Percentiles rank a stretch among this genome's conserved stretches.
These are phyloP conservation scores for Ogataea haglerorum DNA, from an alignment of 805 yeast genomes.

Conservation along the genomic window DNA sequence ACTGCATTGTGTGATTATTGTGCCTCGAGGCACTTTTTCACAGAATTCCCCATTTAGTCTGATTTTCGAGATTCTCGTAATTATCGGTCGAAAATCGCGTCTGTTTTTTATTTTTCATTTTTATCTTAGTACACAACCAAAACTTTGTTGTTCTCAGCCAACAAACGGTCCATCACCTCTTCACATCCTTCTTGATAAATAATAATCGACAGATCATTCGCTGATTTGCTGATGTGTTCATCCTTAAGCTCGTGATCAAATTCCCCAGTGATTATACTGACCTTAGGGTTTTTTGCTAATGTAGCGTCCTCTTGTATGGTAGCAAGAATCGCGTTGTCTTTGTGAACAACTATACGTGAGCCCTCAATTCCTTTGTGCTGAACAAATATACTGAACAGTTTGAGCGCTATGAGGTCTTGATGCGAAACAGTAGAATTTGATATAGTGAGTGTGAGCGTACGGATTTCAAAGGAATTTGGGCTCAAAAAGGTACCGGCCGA, in stretches of 20 bases:
- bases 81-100: conserved; percentile 10
- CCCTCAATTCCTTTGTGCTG: conserved; percentile 17
- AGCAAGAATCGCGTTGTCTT: conserved; percentile 8
- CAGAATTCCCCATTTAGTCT: neutral
- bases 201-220: conserved; percentile 25
- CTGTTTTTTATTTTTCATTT: too few species aligned
- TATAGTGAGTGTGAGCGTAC: conserved; percentile 23
- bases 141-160: conserved; percentile 24
- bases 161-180: conserved; percentile 16
- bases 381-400: conserved; percentile 24
- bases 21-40: neutral
- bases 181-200: conserved; percentile 13
- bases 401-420: conserved; percentile 24
- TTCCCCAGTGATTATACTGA: conserved; percentile 4
- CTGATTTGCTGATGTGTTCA: neutral
- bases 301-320: conserved; percentile 7
- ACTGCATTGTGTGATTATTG: too few species aligned
- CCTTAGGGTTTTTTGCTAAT: conserved; percentile 11
- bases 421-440: conserved; percentile 15
- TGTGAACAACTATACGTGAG: conserved; percentile 12
- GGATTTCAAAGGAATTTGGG: conserved; percentile 28
- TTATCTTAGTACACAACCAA: conserved; percentile 20
- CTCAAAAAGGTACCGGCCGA: conserved; percentile 28
- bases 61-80: conserved; percentile 12
- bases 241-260: neutral